Evolutionary conservation across 2,329 filamentous ascomycete genomes (phyloP).

Genomic region (Aureobasidium sp.): DNA sequence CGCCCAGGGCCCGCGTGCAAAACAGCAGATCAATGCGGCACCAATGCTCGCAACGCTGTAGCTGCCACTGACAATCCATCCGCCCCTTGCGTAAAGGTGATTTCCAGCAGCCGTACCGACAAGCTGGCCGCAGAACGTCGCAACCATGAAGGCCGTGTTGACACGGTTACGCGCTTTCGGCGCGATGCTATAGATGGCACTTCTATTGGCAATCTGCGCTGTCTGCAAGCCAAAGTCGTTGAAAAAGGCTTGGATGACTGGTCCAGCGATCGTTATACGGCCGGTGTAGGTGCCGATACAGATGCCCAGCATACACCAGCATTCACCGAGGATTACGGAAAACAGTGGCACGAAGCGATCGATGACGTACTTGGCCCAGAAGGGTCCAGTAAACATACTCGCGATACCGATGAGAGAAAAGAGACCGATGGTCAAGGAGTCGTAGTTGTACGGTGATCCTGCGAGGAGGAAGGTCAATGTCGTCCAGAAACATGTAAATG

Average conservation of each 20-base stretch:
- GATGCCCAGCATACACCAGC: constrained; percentile 52
- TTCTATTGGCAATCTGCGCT: constrained; percentile 63
- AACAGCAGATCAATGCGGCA: constrained; percentile 38
- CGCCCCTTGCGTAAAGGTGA: constrained; percentile 45
- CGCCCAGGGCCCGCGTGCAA: constrained; percentile 46
- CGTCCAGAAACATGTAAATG: constrained; percentile 62
- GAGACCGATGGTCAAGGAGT: constrained; percentile 60
- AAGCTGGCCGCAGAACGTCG: constrained; percentile 65
- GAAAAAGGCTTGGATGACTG: constrained; percentile 61
- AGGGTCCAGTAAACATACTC: constrained; percentile 56
- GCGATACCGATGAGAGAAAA: constrained; percentile 71
- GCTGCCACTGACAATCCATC: constrained; percentile 50
- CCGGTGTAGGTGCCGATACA: constrained; percentile 62
- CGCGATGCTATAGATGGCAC: constrained; percentile 60
- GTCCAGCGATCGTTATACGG: constrained; percentile 56
- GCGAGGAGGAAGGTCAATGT: constrained; percentile 73
- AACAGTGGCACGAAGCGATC: constrained; percentile 62
- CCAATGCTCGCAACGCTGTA: constrained; percentile 48
- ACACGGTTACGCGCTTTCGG: constrained; percentile 64
- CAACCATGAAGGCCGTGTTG: constrained; percentile 76
- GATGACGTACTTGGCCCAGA: constrained; percentile 62
- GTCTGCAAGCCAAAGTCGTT: constrained; percentile 67
- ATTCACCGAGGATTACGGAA: constrained; percentile 54
- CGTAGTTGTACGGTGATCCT: constrained; percentile 58
- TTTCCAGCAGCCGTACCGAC: constrained; percentile 51